Base-by-base conservation (phyloP, 176 grass and related monocot species). In the Phragmites australis region DNA sequence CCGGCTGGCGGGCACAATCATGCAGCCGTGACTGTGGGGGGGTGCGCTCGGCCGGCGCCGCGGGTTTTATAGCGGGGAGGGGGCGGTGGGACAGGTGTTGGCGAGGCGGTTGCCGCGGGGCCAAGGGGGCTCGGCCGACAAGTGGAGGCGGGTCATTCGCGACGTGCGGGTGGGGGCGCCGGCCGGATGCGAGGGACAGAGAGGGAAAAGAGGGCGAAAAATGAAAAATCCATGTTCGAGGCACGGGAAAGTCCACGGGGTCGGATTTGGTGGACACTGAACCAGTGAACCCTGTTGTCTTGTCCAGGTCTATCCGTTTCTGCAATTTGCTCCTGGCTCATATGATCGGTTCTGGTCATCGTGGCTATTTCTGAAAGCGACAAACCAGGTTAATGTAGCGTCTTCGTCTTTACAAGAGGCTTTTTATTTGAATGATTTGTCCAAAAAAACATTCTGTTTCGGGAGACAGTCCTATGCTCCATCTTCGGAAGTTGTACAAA, bases 1-100 rank as follows among this genome's bases (percentile, higher is more conserved):
- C 81, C 60, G 81, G 45, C 60, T 51, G 9, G 43, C 65, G 82
- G 47, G 79, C 82, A 85, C 87, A 76, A 85, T 71, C 69, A 89
- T 81, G 77, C 45, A 12, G 39, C 62, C 50, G 29, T 71, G 58
- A 61, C 39, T 18, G 43, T 6, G 21, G 56, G 8, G 50, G 40
- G 68, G 6, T 12, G 56, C 0, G 52, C 6, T 25, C 7, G 76
- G 69, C 44, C 81, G 68, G 76, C 70, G 76, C 46, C 43, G 50
- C 13, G 46, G 71, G 3, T 76, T 85, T 89, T 89, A 85, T 89
- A 89, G 87, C 54, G 8, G 32, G 12, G 27, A 1, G 19, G 4
- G 68, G 68, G 19, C 25, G 68, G 87, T 41, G 27, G 82, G 52
- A 70, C 82, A 81, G 54, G 62, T 64, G 87, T 69, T 17, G 76